A percentile compares a stretch with the other conserved stretches of the same genome.
These are phyloP conservation scores for Scedosporium dehoogii DNA, from an alignment of 2,329 filamentous ascomycete genomes.

Conservation along the genomic window DNA sequence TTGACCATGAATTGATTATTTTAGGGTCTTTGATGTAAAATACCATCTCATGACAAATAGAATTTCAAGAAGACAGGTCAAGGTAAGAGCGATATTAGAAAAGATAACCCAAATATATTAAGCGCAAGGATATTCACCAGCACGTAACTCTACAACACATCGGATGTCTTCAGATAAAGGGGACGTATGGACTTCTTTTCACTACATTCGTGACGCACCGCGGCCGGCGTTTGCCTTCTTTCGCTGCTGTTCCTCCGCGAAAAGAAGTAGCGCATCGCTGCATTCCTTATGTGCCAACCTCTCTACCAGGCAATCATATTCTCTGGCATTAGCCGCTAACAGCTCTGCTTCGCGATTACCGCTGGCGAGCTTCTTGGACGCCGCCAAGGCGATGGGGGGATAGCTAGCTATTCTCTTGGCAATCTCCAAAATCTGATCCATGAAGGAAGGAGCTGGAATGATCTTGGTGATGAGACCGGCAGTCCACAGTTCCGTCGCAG, in stretches of 20 bases:
- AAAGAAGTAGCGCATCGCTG: background rate
- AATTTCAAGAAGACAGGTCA: too few species aligned
- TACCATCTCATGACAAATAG: too few species aligned
- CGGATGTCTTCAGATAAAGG: too few species aligned
- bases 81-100: too few species aligned
- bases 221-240: background rate
- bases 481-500: conserved; percentile 1
- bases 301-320: conserved; percentile 1
- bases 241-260: conserved; percentile 2
- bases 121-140: too few species aligned
- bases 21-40: too few species aligned
- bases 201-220: background rate
- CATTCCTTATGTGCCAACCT: background rate
- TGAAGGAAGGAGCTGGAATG: background rate
- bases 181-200: background rate
- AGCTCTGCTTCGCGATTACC: conserved; percentile 1
- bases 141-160: too few species aligned
- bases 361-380: background rate
- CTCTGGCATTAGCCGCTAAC: conserved; percentile 1
- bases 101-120: too few species aligned
- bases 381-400: conserved; percentile 3
- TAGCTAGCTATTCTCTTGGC: conserved; percentile 1
- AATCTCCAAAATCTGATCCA: background rate
- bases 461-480: conserved; percentile 6
- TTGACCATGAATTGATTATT: too few species aligned